Evolutionary conservation across 2,329 filamentous ascomycete genomes (phyloP).

Genomic region (Ceratocystis albifundus): DNA sequence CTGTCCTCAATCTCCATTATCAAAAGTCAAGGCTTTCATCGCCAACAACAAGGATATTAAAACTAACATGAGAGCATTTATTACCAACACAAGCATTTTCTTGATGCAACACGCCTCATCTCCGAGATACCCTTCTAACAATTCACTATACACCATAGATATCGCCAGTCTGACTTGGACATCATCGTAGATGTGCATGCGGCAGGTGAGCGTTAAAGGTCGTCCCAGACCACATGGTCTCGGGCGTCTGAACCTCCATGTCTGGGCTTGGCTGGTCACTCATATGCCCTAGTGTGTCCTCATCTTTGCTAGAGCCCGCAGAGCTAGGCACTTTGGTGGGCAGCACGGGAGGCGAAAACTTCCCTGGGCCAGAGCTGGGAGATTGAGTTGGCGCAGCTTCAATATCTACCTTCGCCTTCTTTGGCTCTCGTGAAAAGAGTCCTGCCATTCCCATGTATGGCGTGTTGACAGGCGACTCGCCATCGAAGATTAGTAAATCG

Average conservation of each 20-base stretch:
- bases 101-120: too few species aligned
- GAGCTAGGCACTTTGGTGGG: neutral
- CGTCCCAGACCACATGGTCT: neutral
- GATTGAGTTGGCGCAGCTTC: slow-evolving; percentile 9
- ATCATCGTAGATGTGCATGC: neutral
- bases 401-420: slow-evolving; percentile 28
- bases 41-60: neutral
- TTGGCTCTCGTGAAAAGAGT: slow-evolving; percentile 31
- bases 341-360: neutral
- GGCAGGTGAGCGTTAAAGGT: neutral
- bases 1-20: neutral
- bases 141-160: neutral
- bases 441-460: slow-evolving; percentile 52
- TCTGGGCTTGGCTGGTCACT: slow-evolving; percentile 1
- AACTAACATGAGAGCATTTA: neutral
- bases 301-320: neutral
- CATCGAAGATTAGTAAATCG: slow-evolving; percentile 57
- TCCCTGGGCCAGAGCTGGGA: neutral
- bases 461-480: slow-evolving; percentile 57
- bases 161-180: neutral
- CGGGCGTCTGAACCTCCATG: neutral
- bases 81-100: neutral
- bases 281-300: neutral
- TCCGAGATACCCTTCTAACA: neutral
- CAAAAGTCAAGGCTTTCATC: neutral